Percentiles rank a stretch among this genome's conserved stretches.
Evolutionary conservation across 2,329 filamentous ascomycete genomes (phyloP).

Genomic region (Dothiorella sarmentorum): DNA sequence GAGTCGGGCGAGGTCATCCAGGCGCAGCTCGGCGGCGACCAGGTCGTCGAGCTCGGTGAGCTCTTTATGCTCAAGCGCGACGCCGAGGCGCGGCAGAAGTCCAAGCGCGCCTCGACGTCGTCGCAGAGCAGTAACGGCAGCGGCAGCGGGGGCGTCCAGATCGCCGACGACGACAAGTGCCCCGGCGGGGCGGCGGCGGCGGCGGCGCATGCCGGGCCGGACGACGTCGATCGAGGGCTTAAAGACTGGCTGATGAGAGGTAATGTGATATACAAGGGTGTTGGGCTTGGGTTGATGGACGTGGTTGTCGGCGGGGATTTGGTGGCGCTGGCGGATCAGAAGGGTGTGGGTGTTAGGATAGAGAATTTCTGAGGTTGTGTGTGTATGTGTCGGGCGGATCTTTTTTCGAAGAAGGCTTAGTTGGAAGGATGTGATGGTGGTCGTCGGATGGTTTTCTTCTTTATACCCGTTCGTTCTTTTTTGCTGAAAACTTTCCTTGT

Average conservation of each 20-base stretch:
- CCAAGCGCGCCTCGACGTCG: constrained; percentile 22
- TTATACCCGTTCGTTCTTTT: too few relatives aligned
- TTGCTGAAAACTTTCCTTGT: neutral
- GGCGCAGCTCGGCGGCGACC: constrained; percentile 66
- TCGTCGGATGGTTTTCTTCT: too few relatives aligned
- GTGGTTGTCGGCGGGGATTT: constrained; percentile 60
- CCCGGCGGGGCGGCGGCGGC: constrained; percentile 26
- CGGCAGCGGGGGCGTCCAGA: constrained; percentile 26
- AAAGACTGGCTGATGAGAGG: constrained; percentile 60
- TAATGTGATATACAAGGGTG: constrained; percentile 67
- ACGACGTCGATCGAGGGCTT: constrained; percentile 40
- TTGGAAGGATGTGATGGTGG: too few relatives aligned
- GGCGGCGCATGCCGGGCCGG: constrained; percentile 30
- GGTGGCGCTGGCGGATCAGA: constrained; percentile 53
- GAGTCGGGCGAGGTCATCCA: constrained; percentile 86
- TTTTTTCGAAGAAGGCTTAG: too few relatives aligned
- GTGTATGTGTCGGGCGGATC: too few relatives aligned
- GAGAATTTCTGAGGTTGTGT: constrained; percentile 39
- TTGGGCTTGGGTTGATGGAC: constrained; percentile 67
- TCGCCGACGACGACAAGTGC: constrained; percentile 21
- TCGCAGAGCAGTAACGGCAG: constrained; percentile 21
- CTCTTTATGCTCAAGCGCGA: constrained; percentile 63
- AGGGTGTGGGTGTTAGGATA: constrained; percentile 54
- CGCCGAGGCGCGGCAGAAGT: constrained; percentile 39
- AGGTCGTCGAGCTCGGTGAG: constrained; percentile 86